Base-by-base conservation (phyloP, 768 basidiomycete genomes). In the Mycena galopus region DNA sequence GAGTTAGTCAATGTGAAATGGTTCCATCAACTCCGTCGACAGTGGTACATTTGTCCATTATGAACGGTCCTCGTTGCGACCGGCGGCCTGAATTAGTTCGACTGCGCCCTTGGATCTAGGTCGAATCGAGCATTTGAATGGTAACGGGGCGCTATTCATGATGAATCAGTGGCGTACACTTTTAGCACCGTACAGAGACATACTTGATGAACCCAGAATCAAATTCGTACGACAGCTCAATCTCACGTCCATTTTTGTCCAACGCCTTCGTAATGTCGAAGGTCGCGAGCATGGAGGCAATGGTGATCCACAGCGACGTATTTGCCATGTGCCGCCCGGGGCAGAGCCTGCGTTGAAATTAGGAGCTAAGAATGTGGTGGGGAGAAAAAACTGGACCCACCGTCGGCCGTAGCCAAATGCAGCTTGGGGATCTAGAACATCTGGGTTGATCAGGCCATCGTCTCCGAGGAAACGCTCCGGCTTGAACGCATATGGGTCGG, bases 391-490 rank as follows among this genome's bases (percentile, higher is more conserved):
- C n/a, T n/a, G n/a, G n/a, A 44, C 60, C 10, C 12, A 42, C 39
- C 60, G 60, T 23, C 60, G 37, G 3, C 56, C 56, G 19, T 33
- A 58, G 19, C 56, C 33, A 21, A 58, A 58, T 6, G 56, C 32
- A n/a, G 21, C n/a, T 35, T 58, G 21, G 8, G 56, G 32, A 27
- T 35, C 21, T 33, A 33, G 33, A 8, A 35, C 56, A 17, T 5
- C 32, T 5, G 56, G 33, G 56, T 58, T 35, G 3, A 10, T 7
- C n/a, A 33, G 25, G 1, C 29, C 50, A 51, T 51, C 57, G 3
- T 29, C 65, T 16, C 58, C 30, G 7, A 67, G 37, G 35, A 67
- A 67, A 10, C 65, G 55, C n/a, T 67, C 65, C 29, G 56, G 65
- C 1, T 50, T 58, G 42, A 67, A 67, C 4, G 42, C n/a, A 19